These are phyloP conservation scores for Endoconidiophora polonica DNA, from an alignment of 2,329 filamentous ascomycete species.

Conservation along the genomic window DNA sequence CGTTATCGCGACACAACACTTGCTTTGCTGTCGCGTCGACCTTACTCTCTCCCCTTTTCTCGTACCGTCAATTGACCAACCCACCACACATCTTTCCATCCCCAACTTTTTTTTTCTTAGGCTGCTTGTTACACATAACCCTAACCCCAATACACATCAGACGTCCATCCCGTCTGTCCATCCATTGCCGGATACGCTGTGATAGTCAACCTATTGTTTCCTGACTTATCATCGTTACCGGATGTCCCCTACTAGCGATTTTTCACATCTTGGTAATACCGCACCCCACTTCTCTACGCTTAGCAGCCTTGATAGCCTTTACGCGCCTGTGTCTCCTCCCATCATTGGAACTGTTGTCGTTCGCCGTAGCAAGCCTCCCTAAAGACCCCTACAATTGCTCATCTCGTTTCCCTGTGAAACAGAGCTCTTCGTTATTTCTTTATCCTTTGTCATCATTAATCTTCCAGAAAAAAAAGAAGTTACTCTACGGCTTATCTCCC, in stretches of 20 bases:
- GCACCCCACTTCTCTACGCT: neutral
- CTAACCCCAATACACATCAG: neutral
- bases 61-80: neutral
- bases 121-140: slow-evolving; percentile 2
- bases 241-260: slow-evolving; percentile 5
- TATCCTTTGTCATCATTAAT: neutral
- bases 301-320: neutral
- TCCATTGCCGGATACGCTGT: neutral
- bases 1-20: neutral
- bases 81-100: neutral
- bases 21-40: neutral
- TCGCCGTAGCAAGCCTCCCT: slow-evolving; percentile 7
- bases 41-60: neutral
- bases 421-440: neutral
- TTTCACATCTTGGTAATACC: neutral
- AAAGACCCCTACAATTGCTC: neutral
- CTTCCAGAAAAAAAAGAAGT: neutral
- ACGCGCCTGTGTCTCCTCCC: neutral
- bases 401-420: neutral
- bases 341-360: neutral
- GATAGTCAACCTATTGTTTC: neutral
- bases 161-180: slow-evolving; percentile 1
- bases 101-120: neutral
- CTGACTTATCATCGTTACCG: neutral
- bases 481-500: neutral